phyloP scores from a whole-genome alignment of 2,329 filamentous ascomycete genomes.

The Grosmannia huntii region DNA sequence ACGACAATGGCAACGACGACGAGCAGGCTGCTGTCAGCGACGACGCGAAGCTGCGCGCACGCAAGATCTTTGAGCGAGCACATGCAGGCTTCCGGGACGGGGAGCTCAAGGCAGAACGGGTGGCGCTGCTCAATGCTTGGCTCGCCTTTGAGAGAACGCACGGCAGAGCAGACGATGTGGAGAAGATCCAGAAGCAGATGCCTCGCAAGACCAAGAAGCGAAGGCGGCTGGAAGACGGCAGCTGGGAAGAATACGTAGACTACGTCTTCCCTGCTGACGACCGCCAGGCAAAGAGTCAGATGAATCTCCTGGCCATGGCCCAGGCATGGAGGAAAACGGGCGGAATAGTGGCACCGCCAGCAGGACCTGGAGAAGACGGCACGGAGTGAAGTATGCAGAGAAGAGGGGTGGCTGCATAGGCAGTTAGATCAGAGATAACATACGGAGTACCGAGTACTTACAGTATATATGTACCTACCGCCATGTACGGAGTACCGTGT shows the following conservation, averaged over 20 bases:
- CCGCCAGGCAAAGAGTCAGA: constrained; percentile 69
- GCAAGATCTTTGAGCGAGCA: constrained; percentile 73
- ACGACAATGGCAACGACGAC: constrained; percentile 41
- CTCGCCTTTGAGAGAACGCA: constrained; percentile 82
- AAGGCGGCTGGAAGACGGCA: constrained; percentile 81
- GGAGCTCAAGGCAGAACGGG: constrained; percentile 88
- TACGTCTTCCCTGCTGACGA: constrained; percentile 96
- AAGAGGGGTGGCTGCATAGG: too few relatives aligned
- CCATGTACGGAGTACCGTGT: too few relatives aligned
- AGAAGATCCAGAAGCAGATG: constrained; percentile 85
- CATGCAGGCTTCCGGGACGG: constrained; percentile 79
- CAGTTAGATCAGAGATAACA: too few relatives aligned
- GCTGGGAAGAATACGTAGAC: constrained; percentile 93
- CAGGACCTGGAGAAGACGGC: background rate
- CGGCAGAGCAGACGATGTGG: constrained; percentile 60
- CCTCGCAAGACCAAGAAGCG: constrained; percentile 85
- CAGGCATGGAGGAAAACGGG: constrained; percentile 69
- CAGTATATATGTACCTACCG: too few relatives aligned
- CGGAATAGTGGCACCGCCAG: constrained; percentile 1
- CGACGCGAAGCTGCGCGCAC: constrained; percentile 68
- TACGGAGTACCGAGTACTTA: too few relatives aligned
- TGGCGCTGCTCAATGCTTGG: constrained; percentile 84
- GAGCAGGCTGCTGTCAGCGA: constrained; percentile 64
- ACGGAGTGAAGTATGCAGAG: background rate
- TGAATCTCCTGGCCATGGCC: constrained; percentile 72